Evolutionary conservation across 2,329 filamentous ascomycete species (phyloP).

Genomic region (Triangularia verruculosa): DNA sequence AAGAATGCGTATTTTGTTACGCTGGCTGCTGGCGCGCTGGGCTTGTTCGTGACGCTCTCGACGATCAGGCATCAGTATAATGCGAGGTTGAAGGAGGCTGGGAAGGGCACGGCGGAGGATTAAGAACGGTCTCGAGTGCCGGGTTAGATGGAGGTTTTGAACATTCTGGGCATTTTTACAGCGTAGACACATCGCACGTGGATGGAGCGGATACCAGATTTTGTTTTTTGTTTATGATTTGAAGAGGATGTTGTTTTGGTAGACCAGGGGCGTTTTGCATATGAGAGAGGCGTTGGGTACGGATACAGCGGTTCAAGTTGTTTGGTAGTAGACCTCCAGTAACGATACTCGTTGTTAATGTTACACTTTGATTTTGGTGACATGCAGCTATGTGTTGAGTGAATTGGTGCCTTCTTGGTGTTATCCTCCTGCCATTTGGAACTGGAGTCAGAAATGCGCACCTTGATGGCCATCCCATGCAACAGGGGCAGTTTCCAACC

Average conservation of each 20-base stretch:
- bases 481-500: not conserved
- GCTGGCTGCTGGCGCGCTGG: conserved; percentile 65
- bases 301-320: not conserved
- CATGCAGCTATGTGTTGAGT: not conserved
- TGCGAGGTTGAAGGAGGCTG: conserved; percentile 37
- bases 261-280: not conserved
- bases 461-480: conserved; percentile 2
- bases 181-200: not conserved
- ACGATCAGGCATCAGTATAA: conserved; percentile 60
- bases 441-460: not conserved
- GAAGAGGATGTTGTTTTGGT: not conserved
- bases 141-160: not conserved
- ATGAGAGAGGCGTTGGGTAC: conserved; percentile 1
- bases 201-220: not conserved
- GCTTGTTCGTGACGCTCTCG: conserved; percentile 67
- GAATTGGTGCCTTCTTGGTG: not conserved
- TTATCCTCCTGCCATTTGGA: not conserved
- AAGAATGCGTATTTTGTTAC: conserved; percentile 77
- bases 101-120: conserved; percentile 38
- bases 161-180: not conserved
- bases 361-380: not conserved
- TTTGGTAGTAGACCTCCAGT: not conserved
- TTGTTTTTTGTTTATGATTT: not conserved
- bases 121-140: conserved; percentile 11
- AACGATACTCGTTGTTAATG: not conserved